Evolutionary conservation across 2,329 filamentous ascomycete species (phyloP).

Genomic region (Arthrobotrys sinensis): DNA sequence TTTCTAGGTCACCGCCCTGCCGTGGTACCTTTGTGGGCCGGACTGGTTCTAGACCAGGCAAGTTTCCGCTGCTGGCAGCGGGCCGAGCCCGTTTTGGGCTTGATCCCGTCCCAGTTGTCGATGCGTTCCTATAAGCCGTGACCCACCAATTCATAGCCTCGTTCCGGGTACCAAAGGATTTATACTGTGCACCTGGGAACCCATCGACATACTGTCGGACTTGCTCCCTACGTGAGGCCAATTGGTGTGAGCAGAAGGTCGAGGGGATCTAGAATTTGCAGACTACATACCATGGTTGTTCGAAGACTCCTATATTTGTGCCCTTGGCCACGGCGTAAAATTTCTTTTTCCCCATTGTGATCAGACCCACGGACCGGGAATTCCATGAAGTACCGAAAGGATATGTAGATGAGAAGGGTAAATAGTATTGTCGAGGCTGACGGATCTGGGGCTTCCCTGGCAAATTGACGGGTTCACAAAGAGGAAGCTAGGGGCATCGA

Average conservation of each 20-base stretch:
- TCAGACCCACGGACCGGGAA: neutral
- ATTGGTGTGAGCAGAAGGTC: neutral
- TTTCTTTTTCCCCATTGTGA: constrained; percentile 40
- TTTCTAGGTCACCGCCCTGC: neutral
- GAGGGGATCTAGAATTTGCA: neutral
- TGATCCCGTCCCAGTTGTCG: neutral
- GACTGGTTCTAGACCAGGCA: constrained; percentile 8
- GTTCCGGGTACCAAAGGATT: constrained; percentile 47
- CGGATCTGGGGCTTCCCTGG: neutral
- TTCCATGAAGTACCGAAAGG: constrained; percentile 21
- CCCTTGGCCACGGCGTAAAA: constrained; percentile 51
- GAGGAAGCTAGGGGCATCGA: neutral
- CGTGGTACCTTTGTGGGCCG: constrained; percentile 35
- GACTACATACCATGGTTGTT: constrained; percentile 37
- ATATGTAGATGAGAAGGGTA: neutral
- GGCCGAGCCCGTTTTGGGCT: constrained; percentile 20
- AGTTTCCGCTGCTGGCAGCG: neutral
- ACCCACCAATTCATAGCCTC: constrained; percentile 61
- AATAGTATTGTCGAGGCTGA: neutral
- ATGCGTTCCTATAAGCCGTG: constrained; percentile 21
- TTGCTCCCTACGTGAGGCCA: constrained; percentile 26
- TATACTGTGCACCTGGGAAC: constrained; percentile 61
- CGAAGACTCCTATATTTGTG: constrained; percentile 34
- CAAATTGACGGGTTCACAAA: neutral
- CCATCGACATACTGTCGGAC: constrained; percentile 53